These are phyloP conservation scores for Selenicereus undatus DNA, from an alignment of 148 eudicot genomes.

Conservation along the genomic window DNA sequence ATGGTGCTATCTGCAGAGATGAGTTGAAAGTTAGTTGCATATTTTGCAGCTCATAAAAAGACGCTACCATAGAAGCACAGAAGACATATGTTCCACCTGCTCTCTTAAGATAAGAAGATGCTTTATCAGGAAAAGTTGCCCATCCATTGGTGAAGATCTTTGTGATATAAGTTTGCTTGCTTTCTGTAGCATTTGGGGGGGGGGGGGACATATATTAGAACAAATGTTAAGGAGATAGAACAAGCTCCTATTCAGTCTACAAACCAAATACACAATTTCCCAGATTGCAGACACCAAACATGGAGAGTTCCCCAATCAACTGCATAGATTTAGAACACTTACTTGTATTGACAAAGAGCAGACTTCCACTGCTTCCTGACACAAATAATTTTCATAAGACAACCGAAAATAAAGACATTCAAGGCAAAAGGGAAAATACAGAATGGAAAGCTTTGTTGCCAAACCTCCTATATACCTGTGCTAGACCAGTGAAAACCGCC, in stretches of 20 bases:
- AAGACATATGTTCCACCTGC: conserved; percentile 49
- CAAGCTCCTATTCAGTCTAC: neutral
- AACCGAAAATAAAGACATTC: conserved; percentile 8
- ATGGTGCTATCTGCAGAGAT: conserved; percentile 88
- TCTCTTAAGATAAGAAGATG: conserved; percentile 95
- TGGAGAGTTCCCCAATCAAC: neutral
- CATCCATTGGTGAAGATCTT: conserved; percentile 84
- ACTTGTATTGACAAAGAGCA: conserved; percentile 91
- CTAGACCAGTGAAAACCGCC: conserved; percentile 93
- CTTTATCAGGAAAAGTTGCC: conserved; percentile 87
- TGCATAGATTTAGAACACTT: conserved; percentile 27
- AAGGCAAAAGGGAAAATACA: neutral
- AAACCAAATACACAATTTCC: neutral
- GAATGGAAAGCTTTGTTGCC: neutral
- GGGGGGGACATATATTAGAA: conserved; percentile 12
- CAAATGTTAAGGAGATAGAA: neutral
- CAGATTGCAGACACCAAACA: neutral
- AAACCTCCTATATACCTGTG: conserved; percentile 57
- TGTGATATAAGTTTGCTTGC: conserved; percentile 82
- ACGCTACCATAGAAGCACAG: neutral
- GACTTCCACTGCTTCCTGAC: conserved; percentile 96
- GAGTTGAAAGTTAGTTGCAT: conserved; percentile 29
- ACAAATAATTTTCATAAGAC: conserved; percentile 24
- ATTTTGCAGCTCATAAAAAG: conserved; percentile 11
- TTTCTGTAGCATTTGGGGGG: conserved; percentile 46